Evolutionary conservation across 495 filamentous ascomycete genomes (phyloP).

Genomic region (Aeminium ludgeri): DNA sequence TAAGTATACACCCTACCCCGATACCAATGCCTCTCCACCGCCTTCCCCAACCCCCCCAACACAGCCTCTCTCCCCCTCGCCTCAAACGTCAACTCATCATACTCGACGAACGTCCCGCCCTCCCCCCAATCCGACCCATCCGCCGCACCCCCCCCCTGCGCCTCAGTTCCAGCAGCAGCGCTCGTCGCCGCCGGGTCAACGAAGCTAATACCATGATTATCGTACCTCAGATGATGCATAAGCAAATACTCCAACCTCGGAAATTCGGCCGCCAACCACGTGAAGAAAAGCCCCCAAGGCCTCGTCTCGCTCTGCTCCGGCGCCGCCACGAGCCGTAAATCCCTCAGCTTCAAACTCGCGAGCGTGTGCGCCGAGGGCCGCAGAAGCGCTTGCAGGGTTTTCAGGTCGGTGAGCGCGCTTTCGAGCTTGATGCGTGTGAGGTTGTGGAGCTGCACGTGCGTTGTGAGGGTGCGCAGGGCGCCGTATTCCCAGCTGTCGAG

Average conservation of each 20-base stretch:
- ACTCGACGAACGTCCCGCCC: slow-evolving; percentile 7
- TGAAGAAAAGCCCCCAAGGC: slow-evolving; percentile 8
- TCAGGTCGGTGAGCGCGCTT: slow-evolving; percentile 3
- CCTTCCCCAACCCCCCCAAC: slow-evolving; percentile 29
- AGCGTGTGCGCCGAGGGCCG: neutral
- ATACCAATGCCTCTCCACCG: slow-evolving; percentile 18
- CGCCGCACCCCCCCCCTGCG: too few species aligned
- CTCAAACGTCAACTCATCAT: slow-evolving; percentile 4
- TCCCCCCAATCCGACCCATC: neutral
- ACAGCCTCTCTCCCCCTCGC: slow-evolving; percentile 27
- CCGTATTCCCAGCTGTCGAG: too few species aligned
- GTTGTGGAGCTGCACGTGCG: neutral
- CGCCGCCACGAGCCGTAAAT: slow-evolving; percentile 9
- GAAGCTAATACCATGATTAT: slow-evolving; percentile 4
- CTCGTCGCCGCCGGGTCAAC: too few species aligned
- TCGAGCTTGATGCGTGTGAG: slow-evolving; percentile 11
- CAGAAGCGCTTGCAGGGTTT: slow-evolving; percentile 2
- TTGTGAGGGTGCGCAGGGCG: too few species aligned
- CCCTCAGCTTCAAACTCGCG: slow-evolving; percentile 10
- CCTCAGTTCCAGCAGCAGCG: too few species aligned
- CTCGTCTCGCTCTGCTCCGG: too few species aligned
- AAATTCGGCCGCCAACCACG: slow-evolving; percentile 2
- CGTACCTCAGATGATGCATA: slow-evolving; percentile 7
- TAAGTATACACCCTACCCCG: slow-evolving; percentile 2
- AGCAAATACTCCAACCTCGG: slow-evolving; percentile 8